Base-by-base conservation (phyloP, 129 eudicot genomes). In the Pseudognaphalium luteoalbum region DNA sequence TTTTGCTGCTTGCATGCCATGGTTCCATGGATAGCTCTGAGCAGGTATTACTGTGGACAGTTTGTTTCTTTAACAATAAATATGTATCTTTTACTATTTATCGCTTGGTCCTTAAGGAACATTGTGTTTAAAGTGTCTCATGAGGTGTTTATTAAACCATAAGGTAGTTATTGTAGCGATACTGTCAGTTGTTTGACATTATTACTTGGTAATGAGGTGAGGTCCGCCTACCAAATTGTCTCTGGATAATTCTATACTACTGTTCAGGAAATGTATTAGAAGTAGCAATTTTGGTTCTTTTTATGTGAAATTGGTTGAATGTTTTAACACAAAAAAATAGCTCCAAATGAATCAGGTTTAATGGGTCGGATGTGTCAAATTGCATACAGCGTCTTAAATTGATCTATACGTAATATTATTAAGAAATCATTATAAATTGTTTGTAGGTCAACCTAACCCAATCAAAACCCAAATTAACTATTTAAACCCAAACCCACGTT, bases 11-110 rank as follows among this genome's bases (percentile, higher is more conserved):
- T 73, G 97, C 96, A 32, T 95, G 99, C 76, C 99, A 94, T 84
- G 98, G 98, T 67, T 94, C 98, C 61, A 94, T 94, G 98, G 89
- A 89, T 66, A 94, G 97, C 81, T 72, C 97, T 51, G 98, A 94
- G 69, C 98, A 90, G 97, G 98, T 93, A 81, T 76, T 42, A 29
- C 47, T 39, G 28, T 44, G 63, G 73, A 76, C 52, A 16, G 8
- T 14, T 33, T 35, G 0, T 65, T 63, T 22, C 7, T 25, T 47
- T 56, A 12, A 16, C 32, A 15, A 1, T n/a, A 56, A 32, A 22
- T 10, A 12, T 3, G 14, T 47, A 47, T 47, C 54, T 44, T 44
- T 44, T 44, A 12, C 17, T 47, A 14, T 14, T 21, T 34, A 56
- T n/a, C 20, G 15, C 7, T 33, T 60, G 29, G 41, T 17, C 42